Evolutionary conservation across 768 basidiomycete species (phyloP).

Genomic region (Termitomyces sp.): DNA sequence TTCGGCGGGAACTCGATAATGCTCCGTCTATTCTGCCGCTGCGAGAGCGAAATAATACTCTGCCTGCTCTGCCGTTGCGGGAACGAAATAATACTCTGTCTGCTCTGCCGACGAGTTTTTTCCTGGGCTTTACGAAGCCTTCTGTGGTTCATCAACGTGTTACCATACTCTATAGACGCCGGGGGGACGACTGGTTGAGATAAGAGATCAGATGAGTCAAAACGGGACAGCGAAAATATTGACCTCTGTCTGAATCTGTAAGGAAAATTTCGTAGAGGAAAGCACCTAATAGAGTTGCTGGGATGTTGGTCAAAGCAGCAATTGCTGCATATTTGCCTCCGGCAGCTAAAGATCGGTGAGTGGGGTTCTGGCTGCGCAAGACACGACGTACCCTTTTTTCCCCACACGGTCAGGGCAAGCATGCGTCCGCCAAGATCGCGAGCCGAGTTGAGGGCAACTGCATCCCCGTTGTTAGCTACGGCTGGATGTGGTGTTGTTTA

Average conservation of each 20-base stretch:
- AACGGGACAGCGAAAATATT: conserved; percentile 9
- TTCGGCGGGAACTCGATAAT: conserved; percentile 6
- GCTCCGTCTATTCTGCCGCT: conserved; percentile 8
- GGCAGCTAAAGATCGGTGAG: conserved; percentile 25
- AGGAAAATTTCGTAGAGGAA: conserved; percentile 53
- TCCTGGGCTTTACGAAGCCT: conserved; percentile 3
- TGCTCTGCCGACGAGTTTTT: conserved; percentile 7
- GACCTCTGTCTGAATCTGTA: conserved; percentile 55
- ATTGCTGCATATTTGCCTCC: conserved; percentile 57
- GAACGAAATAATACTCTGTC: conserved; percentile 12
- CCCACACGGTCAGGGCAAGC: conserved; percentile 57
- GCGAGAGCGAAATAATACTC: background rate
- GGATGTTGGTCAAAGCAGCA: conserved; percentile 60
- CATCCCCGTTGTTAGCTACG: background rate
- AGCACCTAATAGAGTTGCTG: conserved; percentile 51
- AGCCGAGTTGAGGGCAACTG: conserved; percentile 60
- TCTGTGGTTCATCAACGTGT: conserved; percentile 6
- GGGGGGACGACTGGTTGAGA: conserved; percentile 7
- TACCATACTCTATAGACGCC: conserved; percentile 12
- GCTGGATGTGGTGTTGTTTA: background rate
- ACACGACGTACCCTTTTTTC: conserved; percentile 28
- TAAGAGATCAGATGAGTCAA: background rate
- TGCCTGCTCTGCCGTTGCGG: conserved; percentile 12
- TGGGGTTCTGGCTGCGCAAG: background rate
- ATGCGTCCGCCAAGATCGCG: conserved; percentile 67